These are phyloP conservation scores for Trichoderma sp. DNA, from an alignment of 2,329 filamentous ascomycete genomes.

Conservation along the genomic window DNA sequence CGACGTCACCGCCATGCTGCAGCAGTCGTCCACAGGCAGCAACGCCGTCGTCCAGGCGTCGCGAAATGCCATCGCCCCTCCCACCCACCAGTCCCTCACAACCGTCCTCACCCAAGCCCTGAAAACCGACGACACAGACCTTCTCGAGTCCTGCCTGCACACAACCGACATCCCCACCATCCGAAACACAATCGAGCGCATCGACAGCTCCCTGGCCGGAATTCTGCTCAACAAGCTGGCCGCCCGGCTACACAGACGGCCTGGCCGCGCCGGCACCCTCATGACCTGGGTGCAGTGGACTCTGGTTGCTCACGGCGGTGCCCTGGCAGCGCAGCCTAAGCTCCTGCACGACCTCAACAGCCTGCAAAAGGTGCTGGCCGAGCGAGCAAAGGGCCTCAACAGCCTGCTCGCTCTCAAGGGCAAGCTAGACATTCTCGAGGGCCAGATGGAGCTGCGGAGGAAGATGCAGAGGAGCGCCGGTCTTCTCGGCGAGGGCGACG, in stretches of 20 bases:
- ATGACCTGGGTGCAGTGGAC: slow-evolving; percentile 98
- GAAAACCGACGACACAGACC: slow-evolving; percentile 82
- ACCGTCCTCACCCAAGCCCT: slow-evolving; percentile 94
- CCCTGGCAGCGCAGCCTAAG: slow-evolving; percentile 81
- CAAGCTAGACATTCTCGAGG: slow-evolving; percentile 89
- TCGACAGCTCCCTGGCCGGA: slow-evolving; percentile 81
- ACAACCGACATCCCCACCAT: slow-evolving; percentile 74
- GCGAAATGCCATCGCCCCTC: slow-evolving; percentile 54
- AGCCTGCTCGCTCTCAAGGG: slow-evolving; percentile 87
- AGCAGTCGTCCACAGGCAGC: slow-evolving; percentile 36
- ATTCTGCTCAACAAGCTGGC: slow-evolving; percentile 79
- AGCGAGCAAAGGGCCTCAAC: slow-evolving; percentile 77
- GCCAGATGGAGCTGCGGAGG: slow-evolving; percentile 78
- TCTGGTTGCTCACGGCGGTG: slow-evolving; percentile 86
- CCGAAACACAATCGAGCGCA: slow-evolving; percentile 82
- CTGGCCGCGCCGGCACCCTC: slow-evolving; percentile 83
- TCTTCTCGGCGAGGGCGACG: slow-evolving; percentile 44
- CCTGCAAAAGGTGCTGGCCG: slow-evolving; percentile 82
- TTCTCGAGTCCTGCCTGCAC: slow-evolving; percentile 90
- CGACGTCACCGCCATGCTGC: slow-evolving; percentile 66
- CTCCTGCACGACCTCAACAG: slow-evolving; percentile 74
- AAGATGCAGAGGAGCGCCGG: slow-evolving; percentile 55
- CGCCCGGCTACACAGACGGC: slow-evolving; percentile 79
- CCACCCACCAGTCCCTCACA: slow-evolving; percentile 76
- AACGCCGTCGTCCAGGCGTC: slow-evolving; percentile 40